Conservation (phyloP, 225 moss, liverwort and hornwort species). For the Pseudisothecium myosuroides region DNA sequence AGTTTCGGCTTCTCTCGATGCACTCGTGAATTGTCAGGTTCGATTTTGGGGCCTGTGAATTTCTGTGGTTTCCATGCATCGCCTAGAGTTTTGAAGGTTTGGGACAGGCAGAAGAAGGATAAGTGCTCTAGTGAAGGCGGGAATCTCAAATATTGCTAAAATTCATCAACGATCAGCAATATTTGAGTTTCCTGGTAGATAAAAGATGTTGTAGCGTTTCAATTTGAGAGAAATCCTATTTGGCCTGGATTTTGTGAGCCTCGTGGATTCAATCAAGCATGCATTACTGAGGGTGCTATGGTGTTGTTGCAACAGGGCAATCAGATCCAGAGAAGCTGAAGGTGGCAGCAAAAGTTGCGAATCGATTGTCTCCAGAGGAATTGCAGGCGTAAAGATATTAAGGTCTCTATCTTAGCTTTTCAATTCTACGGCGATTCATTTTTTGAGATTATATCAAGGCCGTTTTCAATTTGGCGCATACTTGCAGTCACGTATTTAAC, state of each 20-base stretch:
- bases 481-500: background rate
- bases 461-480: background rate
- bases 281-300: background rate
- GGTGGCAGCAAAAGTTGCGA: constrained; percentile 55
- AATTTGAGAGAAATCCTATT: background rate
- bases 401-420: constrained; percentile 19
- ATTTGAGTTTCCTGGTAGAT: background rate
- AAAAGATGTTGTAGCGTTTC: background rate
- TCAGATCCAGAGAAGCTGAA: constrained; percentile 90
- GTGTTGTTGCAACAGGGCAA: constrained; percentile 45
- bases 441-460: background rate
- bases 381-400: constrained; percentile 73
- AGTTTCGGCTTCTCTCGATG: background rate
- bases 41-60: background rate
- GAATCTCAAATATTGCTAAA: too few species aligned
- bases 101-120: background rate
- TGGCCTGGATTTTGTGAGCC: background rate
- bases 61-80: background rate
- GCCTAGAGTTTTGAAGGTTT: background rate
- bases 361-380: constrained; percentile 59
- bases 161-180: background rate
- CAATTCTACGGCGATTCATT: background rate
- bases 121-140: background rate
- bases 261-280: background rate
- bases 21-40: background rate